These are phyloP conservation scores for Ambrosiella xylebori DNA, from an alignment of 2,329 filamentous ascomycete genomes.

Conservation along the genomic window DNA sequence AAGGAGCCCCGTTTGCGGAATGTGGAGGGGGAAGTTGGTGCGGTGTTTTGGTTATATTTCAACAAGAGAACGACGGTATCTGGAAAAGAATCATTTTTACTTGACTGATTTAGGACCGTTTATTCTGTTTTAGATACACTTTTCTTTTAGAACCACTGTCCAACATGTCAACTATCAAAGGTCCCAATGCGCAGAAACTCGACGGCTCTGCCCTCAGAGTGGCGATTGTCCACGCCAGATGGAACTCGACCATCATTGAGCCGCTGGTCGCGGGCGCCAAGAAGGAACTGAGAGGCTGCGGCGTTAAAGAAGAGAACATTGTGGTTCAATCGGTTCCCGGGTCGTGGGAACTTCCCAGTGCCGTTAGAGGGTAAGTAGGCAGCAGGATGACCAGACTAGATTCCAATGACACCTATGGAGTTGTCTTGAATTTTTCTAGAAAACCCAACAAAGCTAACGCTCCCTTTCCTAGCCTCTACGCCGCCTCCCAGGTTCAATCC, in stretches of 20 bases:
- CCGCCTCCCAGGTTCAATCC: conserved; percentile 72
- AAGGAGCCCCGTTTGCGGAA: not conserved
- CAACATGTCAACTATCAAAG: conserved; percentile 26
- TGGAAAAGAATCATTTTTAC: too few relatives aligned
- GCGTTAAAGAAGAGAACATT: conserved; percentile 78
- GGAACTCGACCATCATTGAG: conserved; percentile 81
- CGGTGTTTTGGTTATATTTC: not conserved
- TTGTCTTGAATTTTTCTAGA: too few relatives aligned
- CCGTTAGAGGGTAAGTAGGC: conserved; percentile 55
- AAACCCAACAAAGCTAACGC: not conserved
- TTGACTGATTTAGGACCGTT: too few relatives aligned
- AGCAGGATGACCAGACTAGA: not conserved
- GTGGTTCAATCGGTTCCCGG: conserved; percentile 79
- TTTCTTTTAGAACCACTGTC: not conserved
- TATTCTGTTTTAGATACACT: not conserved
- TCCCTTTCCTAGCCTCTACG: conserved; percentile 45
- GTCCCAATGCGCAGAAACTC: conserved; percentile 38
- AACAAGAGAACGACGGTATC: too few relatives aligned
- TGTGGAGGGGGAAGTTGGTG: not conserved
- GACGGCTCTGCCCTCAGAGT: conserved; percentile 64
- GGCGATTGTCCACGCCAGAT: conserved; percentile 88
- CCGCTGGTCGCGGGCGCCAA: conserved; percentile 67
- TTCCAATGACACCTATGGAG: not conserved
- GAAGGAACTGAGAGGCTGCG: conserved; percentile 57
- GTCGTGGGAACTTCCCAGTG: conserved; percentile 85